Evolutionary conservation across 1,284 basidiomycete species (phyloP).

Genomic region (Phellopilus nigrolimitatus): DNA sequence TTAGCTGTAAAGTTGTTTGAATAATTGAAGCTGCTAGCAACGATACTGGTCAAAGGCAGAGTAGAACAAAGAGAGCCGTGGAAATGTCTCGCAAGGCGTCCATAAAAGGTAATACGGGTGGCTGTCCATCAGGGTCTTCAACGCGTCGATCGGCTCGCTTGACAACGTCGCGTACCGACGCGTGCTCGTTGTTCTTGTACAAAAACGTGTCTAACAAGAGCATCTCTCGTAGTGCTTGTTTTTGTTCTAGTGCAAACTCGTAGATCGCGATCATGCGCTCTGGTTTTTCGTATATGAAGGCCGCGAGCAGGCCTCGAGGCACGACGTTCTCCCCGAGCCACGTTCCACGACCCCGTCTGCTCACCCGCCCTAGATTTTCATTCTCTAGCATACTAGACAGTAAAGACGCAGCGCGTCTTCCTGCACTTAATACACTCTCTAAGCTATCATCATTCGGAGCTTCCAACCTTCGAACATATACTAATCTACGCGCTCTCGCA

Average conservation of each 20-base stretch:
- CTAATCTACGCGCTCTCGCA: neutral
- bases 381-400: conserved; percentile 8
- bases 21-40: neutral
- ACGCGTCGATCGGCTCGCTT: neutral
- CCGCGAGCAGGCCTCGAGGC: conserved; percentile 4
- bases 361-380: neutral
- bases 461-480: conserved; percentile 1
- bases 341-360: conserved; percentile 11
- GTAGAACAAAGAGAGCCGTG: neutral
- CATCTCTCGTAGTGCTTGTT: conserved; percentile 20
- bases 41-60: neutral
- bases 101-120: neutral
- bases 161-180: conserved; percentile 1
- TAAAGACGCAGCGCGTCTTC: conserved; percentile 16
- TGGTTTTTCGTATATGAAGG: conserved; percentile 17
- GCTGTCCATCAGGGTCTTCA: neutral
- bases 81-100: neutral
- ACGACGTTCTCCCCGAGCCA: conserved; percentile 13
- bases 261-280: neutral
- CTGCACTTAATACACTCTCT: neutral
- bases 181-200: conserved; percentile 17
- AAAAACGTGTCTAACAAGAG: conserved; percentile 18
- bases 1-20: neutral
- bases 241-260: conserved; percentile 10
- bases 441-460: conserved; percentile 9